phyloP scores from a whole-genome alignment of 495 filamentous ascomycete species.

The Podospora pseudopauciseta region DNA sequence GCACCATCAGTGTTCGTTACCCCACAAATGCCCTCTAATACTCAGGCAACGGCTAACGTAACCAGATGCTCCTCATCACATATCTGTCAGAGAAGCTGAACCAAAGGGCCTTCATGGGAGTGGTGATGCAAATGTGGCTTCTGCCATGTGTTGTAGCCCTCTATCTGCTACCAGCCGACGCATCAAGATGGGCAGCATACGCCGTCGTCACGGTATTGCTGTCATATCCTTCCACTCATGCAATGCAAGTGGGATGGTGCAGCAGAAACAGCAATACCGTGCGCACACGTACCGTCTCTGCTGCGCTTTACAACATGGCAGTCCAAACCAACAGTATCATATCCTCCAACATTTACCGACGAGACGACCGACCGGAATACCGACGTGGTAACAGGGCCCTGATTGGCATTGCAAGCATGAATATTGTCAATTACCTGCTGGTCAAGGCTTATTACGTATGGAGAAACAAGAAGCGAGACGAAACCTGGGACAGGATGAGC shows the following conservation, averaged over 20 bases:
- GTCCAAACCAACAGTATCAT: slow-evolving; percentile 21
- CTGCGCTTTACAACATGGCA: slow-evolving; percentile 53
- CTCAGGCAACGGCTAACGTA: neutral
- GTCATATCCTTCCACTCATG: slow-evolving; percentile 39
- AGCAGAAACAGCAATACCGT: slow-evolving; percentile 66
- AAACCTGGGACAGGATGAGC: slow-evolving; percentile 39
- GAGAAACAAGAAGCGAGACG: slow-evolving; percentile 41
- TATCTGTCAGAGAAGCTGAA: slow-evolving; percentile 53
- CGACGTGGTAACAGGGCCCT: slow-evolving; percentile 62
- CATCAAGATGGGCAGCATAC: slow-evolving; percentile 52
- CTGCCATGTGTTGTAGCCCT: slow-evolving; percentile 53
- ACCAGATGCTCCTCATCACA: slow-evolving; percentile 37
- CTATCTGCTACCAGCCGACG: slow-evolving; percentile 33
- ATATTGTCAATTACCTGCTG: slow-evolving; percentile 33
- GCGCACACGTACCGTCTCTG: slow-evolving; percentile 62
- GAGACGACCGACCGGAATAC: slow-evolving; percentile 64
- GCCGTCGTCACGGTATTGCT: slow-evolving; percentile 52
- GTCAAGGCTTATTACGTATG: slow-evolving; percentile 46
- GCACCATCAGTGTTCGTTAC: slow-evolving; percentile 35
- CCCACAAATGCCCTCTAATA: neutral
- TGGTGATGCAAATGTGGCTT: slow-evolving; percentile 53
- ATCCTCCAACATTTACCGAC: slow-evolving; percentile 25
- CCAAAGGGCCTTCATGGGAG: slow-evolving; percentile 49
- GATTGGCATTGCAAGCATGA: slow-evolving; percentile 47
- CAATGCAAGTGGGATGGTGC: slow-evolving; percentile 63